These are phyloP conservation scores for Vigna hirtella DNA, from an alignment of 306 rosid species.

Conservation along the genomic window DNA sequence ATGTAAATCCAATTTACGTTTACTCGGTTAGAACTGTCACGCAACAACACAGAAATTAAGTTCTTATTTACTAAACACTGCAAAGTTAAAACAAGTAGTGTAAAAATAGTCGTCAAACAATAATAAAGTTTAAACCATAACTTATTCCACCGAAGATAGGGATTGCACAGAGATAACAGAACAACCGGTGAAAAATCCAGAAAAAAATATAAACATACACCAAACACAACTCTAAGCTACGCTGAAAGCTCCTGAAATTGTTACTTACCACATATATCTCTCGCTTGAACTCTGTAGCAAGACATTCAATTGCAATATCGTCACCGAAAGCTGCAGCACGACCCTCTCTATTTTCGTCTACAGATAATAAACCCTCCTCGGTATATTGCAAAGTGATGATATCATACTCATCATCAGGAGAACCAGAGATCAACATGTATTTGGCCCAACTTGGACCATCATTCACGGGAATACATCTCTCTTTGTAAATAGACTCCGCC, in stretches of 20 bases:
- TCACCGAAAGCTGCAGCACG: conserved; percentile 99
- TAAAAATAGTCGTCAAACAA: conserved; percentile 17
- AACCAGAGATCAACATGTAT: conserved; percentile 95
- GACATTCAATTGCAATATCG: conserved; percentile 98
- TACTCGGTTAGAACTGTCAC: not conserved
- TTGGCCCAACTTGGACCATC: conserved; percentile 95
- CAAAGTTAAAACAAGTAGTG: conserved; percentile 13
- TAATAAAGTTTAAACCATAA: not conserved
- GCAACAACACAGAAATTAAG: conserved; percentile 15
- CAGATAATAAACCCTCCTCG: conserved; percentile 87
- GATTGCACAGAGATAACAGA: not conserved
- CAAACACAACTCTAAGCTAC: conserved; percentile 9
- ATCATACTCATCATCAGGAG: conserved; percentile 79
- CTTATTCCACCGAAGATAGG: not conserved
- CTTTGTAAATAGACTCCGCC: conserved; percentile 93
- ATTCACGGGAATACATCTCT: conserved; percentile 79
- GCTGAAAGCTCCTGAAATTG: conserved; percentile 26
- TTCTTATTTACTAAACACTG: not conserved
- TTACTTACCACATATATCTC: conserved; percentile 90
- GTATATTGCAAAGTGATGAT: conserved; percentile 95
- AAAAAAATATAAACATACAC: not conserved
- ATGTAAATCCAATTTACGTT: not conserved
- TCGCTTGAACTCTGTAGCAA: conserved; percentile 94
- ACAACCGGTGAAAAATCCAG: conserved; percentile 10
- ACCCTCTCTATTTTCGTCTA: conserved; percentile 88